These are phyloP conservation scores for Decorospora gaudefroyi DNA, from an alignment of 2,329 filamentous ascomycete species.

Conservation along the genomic window DNA sequence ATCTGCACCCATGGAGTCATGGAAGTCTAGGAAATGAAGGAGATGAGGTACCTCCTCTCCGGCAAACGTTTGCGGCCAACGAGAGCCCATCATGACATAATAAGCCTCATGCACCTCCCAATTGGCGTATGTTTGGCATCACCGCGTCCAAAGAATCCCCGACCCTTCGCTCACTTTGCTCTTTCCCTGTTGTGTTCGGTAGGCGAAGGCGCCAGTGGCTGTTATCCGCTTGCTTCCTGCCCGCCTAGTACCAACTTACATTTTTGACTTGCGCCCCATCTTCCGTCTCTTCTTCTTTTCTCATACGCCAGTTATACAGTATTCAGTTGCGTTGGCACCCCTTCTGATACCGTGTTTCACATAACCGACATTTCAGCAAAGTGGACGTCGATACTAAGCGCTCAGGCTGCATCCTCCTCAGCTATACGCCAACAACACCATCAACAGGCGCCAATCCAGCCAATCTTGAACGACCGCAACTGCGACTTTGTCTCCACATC, in stretches of 20 bases:
- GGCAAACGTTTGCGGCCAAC: slow-evolving; percentile 31
- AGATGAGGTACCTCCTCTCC: slow-evolving; percentile 26
- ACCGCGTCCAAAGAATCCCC: slow-evolving; percentile 26
- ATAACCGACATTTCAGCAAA: slow-evolving; percentile 33
- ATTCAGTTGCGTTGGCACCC: slow-evolving; percentile 32
- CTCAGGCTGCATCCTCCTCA: slow-evolving; percentile 35
- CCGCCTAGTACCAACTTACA: slow-evolving; percentile 17
- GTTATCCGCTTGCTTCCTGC: slow-evolving; percentile 27
- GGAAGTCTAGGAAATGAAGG: slow-evolving; percentile 36
- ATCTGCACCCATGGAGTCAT: slow-evolving; percentile 10
- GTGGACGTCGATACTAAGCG: slow-evolving; percentile 40
- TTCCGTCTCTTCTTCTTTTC: slow-evolving; percentile 20
- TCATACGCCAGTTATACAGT: slow-evolving; percentile 25
- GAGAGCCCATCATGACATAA: slow-evolving; percentile 29
- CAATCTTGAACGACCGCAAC: slow-evolving; percentile 34
- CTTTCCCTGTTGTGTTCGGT: slow-evolving; percentile 15
- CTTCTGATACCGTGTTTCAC: slow-evolving; percentile 37
- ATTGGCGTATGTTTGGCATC: slow-evolving; percentile 39
- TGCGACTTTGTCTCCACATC: slow-evolving; percentile 20
- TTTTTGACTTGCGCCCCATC: slow-evolving; percentile 20
- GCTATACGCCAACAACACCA: slow-evolving; percentile 28
- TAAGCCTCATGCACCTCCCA: slow-evolving; percentile 27
- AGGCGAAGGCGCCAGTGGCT: slow-evolving; percentile 34
- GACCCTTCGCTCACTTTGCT: slow-evolving; percentile 22
- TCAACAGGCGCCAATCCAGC: slow-evolving; percentile 38